phyloP scores from a whole-genome alignment of 1,139 yeast genomes.

The Pichia sp. region DNA sequence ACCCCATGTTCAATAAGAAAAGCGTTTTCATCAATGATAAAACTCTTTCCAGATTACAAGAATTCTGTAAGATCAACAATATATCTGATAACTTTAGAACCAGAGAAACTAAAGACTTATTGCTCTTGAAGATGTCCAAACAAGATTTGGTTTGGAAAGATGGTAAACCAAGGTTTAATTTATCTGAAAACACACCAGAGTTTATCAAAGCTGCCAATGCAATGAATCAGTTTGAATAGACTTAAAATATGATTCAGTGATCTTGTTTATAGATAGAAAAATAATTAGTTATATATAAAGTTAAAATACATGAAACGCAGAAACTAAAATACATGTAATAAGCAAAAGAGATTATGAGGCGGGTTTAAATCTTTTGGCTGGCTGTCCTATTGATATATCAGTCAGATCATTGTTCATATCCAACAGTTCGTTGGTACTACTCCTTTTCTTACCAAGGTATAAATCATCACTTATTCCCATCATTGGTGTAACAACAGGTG shows the following conservation, averaged over 20 bases:
- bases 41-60: slow-evolving; percentile 14
- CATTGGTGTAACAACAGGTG: background rate
- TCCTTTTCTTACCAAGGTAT: background rate
- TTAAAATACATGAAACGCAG: background rate
- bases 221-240: slow-evolving; percentile 9
- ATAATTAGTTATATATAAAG: background rate
- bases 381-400: background rate
- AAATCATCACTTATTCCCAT: background rate
- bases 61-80: slow-evolving; percentile 21
- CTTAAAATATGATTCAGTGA: no score
- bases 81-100: slow-evolving; percentile 8
- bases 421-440: background rate
- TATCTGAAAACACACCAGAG: slow-evolving; percentile 11
- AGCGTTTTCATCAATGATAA: slow-evolving; percentile 9
- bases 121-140: slow-evolving; percentile 11
- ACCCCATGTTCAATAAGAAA: slow-evolving; percentile 6
- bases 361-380: slow-evolving; percentile 1
- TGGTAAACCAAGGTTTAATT: slow-evolving; percentile 10
- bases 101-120: slow-evolving; percentile 2
- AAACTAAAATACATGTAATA: background rate
- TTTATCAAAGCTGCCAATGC: slow-evolving; percentile 17
- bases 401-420: background rate
- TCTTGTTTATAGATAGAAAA: background rate
- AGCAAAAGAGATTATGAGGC: background rate
- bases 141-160: slow-evolving; percentile 17